These are phyloP conservation scores for Mycena chlorophos DNA, from an alignment of 768 basidiomycete species.

Conservation along the genomic window DNA sequence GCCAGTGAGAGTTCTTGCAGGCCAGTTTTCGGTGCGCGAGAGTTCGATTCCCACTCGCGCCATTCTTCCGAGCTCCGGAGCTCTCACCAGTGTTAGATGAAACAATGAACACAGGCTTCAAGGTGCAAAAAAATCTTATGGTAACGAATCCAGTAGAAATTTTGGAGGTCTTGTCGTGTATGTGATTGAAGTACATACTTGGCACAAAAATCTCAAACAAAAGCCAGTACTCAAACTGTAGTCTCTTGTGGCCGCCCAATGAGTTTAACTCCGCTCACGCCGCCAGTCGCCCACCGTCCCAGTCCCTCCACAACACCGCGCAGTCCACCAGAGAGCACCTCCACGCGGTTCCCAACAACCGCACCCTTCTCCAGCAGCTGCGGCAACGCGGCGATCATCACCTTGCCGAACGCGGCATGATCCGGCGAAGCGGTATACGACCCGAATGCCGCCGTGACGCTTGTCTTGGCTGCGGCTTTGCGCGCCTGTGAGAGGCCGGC, in stretches of 20 bases:
- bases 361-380: slow-evolving; percentile 10
- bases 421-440: not conserved
- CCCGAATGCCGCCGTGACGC: not conserved
- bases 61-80: too few species aligned
- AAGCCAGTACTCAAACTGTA: not conserved
- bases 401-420: slow-evolving; percentile 1
- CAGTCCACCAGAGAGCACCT: slow-evolving; percentile 28
- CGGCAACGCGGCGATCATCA: not conserved
- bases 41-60: too few species aligned
- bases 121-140: too few species aligned
- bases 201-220: too few species aligned
- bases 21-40: too few species aligned
- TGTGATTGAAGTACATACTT: too few species aligned
- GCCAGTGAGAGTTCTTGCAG: too few species aligned
- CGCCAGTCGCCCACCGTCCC: slow-evolving; percentile 18
- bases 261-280: slow-evolving; percentile 30
- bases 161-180: too few species aligned
- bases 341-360: slow-evolving; percentile 14
- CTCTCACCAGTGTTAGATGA: too few species aligned
- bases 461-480: not conserved
- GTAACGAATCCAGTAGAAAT: too few species aligned
- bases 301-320: slow-evolving; percentile 26
- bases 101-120: too few species aligned
- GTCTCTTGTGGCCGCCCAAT: slow-evolving; percentile 13
- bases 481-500: not conserved